A percentile compares a stretch with the other conserved stretches of the same genome.
These are phyloP conservation scores for Pseudogymnoascus sp. DNA, from an alignment of 2,329 filamentous ascomycete species.

Conservation along the genomic window DNA sequence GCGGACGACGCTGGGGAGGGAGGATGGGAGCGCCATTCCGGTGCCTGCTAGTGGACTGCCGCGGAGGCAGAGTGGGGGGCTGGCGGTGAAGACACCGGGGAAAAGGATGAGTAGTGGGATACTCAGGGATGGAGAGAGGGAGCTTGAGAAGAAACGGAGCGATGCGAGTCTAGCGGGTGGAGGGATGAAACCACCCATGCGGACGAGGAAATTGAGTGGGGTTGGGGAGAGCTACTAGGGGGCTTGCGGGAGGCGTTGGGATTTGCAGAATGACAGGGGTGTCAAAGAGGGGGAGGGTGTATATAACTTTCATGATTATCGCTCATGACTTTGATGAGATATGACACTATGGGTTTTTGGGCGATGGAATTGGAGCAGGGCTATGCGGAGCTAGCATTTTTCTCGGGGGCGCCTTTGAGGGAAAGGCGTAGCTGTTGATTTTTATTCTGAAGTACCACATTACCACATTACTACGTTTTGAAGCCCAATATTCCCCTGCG, in stretches of 20 bases:
- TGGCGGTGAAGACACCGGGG: conserved; percentile 23
- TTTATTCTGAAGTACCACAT: background rate
- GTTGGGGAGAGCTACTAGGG: conserved; percentile 50
- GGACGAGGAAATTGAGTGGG: conserved; percentile 42
- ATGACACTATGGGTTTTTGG: conserved; percentile 5
- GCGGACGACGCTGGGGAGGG: conserved; percentile 36
- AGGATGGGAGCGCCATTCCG: conserved; percentile 40
- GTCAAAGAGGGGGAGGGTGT: background rate
- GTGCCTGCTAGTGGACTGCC: conserved; percentile 38
- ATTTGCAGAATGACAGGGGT: conserved; percentile 3
- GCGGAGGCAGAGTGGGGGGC: conserved; percentile 43
- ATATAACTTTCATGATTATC: conserved; percentile 5
- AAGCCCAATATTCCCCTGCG: background rate
- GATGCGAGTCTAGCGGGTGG: conserved; percentile 13
- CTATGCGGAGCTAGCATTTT: background rate
- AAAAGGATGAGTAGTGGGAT: conserved; percentile 25
- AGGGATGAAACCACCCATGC: conserved; percentile 22
- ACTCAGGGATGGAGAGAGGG: conserved; percentile 14
- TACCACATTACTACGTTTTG: background rate
- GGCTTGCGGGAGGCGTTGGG: background rate
- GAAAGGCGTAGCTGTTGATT: background rate
- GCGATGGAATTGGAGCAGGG: conserved; percentile 3
- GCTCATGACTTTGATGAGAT: conserved; percentile 8
- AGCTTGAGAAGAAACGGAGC: conserved; percentile 15
- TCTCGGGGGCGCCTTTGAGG: background rate